A percentile compares a stretch with the other conserved stretches of the same genome.
phyloP scores from a whole-genome alignment of 1,139 yeast species.

The Groenewaldozyma auringiensis region DNA sequence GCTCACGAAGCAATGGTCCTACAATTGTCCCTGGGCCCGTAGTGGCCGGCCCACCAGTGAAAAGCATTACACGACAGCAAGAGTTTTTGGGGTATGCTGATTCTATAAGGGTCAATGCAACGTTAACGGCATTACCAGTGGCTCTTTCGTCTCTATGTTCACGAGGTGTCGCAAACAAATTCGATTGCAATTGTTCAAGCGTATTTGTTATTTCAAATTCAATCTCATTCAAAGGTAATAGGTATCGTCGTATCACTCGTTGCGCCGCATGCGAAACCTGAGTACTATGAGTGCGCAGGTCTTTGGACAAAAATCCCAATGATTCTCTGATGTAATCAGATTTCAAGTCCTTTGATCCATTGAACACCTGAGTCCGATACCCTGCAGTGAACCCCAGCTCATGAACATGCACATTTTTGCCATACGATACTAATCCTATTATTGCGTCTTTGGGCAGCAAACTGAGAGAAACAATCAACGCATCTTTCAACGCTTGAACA shows the following conservation, averaged over 20 bases:
- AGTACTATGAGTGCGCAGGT: constrained; percentile 24
- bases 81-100: constrained; percentile 45
- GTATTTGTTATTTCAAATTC: constrained; percentile 51
- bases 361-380: constrained; percentile 39
- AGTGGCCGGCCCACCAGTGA: constrained; percentile 83
- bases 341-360: constrained; percentile 51
- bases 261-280: constrained; percentile 13
- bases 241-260: constrained; percentile 22
- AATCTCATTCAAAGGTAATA: constrained; percentile 34
- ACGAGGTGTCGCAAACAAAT: constrained; percentile 44
- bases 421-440: constrained; percentile 49
- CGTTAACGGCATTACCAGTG: constrained; percentile 59
- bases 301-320: constrained; percentile 46
- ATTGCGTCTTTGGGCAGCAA: constrained; percentile 49
- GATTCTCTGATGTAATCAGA: constrained; percentile 44
- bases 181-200: constrained; percentile 46
- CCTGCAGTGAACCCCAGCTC: constrained; percentile 40
- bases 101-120: constrained; percentile 49
- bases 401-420: constrained; percentile 58
- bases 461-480: constrained; percentile 45
- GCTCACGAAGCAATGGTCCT: constrained; percentile 76
- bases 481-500: constrained; percentile 50
- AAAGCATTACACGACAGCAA: constrained; percentile 48
- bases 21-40: constrained; percentile 85
- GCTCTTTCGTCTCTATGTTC: constrained; percentile 48